phyloP scores from a whole-genome alignment of 1,284 basidiomycete genomes.

The Trichosporon inkin region DNA sequence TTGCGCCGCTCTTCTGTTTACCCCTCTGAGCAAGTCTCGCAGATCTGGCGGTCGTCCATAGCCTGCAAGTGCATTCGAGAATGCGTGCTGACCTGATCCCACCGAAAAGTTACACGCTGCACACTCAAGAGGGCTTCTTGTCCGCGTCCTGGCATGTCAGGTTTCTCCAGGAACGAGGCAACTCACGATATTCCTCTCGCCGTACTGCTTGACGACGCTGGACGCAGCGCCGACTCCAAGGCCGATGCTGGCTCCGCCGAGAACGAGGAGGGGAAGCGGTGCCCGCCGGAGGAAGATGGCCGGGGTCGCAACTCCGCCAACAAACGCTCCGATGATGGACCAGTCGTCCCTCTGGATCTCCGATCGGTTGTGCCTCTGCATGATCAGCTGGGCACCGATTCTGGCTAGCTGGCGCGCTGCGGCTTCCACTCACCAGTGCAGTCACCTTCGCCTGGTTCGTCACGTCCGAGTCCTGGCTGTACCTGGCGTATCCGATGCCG shows the following conservation, averaged over 20 bases:
- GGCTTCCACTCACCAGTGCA: constrained; percentile 37
- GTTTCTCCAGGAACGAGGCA: no score
- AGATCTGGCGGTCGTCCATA: no score
- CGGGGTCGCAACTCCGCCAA: constrained; percentile 40
- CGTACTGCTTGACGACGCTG: background rate
- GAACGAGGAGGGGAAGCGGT: constrained; percentile 31
- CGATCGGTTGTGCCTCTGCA: constrained; percentile 30
- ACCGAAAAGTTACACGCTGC: no score
- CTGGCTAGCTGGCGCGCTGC: background rate
- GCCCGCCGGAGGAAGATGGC: constrained; percentile 45
- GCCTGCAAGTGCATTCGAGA: no score
- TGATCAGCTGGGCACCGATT: background rate
- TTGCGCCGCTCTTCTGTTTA: no score
- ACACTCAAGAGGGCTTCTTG: background rate
- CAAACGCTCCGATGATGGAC: constrained; percentile 43
- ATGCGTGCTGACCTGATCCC: no score
- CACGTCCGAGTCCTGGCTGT: constrained; percentile 30
- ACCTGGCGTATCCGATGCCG: constrained; percentile 29
- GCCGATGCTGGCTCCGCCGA: constrained; percentile 45
- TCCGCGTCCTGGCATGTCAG: background rate
- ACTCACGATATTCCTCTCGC: background rate
- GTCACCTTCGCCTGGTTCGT: constrained; percentile 33
- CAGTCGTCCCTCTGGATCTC: constrained; percentile 47
- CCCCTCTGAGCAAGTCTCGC: no score
- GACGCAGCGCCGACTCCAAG: constrained; percentile 35